These are phyloP conservation scores for Syzygium aqueum DNA, from an alignment of 345 rosid species.

Conservation along the genomic window DNA sequence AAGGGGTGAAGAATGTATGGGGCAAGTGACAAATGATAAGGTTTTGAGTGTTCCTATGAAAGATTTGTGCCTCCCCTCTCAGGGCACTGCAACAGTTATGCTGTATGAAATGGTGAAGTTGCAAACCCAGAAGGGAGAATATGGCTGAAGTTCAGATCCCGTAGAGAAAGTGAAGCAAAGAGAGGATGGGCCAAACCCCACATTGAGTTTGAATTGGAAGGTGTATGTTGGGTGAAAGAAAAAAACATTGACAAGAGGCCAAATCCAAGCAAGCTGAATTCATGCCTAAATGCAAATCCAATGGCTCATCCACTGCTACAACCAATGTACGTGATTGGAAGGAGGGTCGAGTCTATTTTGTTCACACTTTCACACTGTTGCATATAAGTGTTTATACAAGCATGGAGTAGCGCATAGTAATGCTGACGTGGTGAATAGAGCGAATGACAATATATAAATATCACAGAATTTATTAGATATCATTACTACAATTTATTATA, in stretches of 20 bases:
- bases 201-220: background rate
- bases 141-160: background rate
- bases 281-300: background rate
- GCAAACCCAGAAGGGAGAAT: background rate
- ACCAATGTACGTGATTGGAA: background rate
- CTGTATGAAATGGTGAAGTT: background rate
- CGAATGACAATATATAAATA: background rate
- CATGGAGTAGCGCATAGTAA: background rate
- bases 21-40: background rate
- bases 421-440: background rate
- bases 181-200: background rate
- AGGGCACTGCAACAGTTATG: background rate
- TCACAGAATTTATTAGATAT: background rate
- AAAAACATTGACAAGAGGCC: background rate
- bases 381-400: rapidly evolving
- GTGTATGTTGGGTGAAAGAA: background rate
- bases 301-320: background rate
- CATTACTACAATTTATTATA: background rate
- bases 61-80: background rate
- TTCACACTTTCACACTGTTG: background rate
- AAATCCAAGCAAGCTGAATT: background rate
- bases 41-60: background rate
- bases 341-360: background rate
- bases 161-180: background rate
- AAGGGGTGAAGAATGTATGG: background rate